phyloP scores from a whole-genome alignment of 202 grass and related monocot genomes.

The Panicum hallii region DNA sequence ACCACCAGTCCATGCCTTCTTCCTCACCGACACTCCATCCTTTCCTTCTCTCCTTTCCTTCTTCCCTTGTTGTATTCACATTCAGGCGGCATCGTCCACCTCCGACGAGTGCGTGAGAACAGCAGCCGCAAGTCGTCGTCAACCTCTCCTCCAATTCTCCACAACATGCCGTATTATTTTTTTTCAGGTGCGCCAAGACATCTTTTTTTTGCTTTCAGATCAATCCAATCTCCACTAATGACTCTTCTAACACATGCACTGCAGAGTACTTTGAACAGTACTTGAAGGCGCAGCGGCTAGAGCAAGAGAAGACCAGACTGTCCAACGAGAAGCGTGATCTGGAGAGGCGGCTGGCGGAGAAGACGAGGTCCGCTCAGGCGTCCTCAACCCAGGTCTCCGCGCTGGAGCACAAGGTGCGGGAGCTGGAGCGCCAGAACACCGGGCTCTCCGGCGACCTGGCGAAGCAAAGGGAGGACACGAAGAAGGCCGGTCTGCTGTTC shows the following conservation, averaged over 20 bases:
- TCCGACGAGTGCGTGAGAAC: not conserved
- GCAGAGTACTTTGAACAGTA: not conserved
- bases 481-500: not conserved
- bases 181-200: not conserved
- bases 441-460: not conserved
- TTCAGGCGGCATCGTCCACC: not conserved
- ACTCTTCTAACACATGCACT: not conserved
- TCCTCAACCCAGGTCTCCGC: not conserved
- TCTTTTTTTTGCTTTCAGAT: not conserved
- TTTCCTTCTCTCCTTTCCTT: not conserved
- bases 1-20: conserved; percentile 3
- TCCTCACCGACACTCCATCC: not conserved
- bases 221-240: not conserved
- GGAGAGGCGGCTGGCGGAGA: not conserved
- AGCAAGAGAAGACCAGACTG: not conserved
- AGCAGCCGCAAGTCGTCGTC: not conserved
- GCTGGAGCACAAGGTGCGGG: not conserved
- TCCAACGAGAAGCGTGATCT: not conserved
- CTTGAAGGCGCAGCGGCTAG: not conserved
- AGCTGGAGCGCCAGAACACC: not conserved
- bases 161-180: not conserved
- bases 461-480: not conserved
- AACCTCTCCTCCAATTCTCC: not conserved
- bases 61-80: not conserved
- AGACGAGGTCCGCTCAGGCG: not conserved